A percentile compares a stretch with the other conserved stretches of the same genome.
Evolutionary conservation across 2,329 filamentous ascomycete species (phyloP).

Genomic region (Scytalidium lignicola): DNA sequence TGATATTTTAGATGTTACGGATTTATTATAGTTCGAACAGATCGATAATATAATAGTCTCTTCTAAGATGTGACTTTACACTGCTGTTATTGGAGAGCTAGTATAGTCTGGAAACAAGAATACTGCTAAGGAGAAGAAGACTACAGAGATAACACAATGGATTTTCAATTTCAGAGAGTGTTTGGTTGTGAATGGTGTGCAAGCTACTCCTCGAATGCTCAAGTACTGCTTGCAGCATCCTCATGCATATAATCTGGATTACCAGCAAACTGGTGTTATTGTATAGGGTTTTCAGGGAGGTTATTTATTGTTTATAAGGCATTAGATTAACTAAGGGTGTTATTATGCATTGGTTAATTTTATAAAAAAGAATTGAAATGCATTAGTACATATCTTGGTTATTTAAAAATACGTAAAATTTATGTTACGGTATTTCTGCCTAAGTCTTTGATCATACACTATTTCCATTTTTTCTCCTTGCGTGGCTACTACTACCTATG

Average conservation of each 20-base stretch:
- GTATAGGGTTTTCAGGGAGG: no score
- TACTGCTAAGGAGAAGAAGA: slow-evolving; percentile 59
- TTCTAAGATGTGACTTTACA: slow-evolving; percentile 68
- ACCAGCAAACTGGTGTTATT: slow-evolving; percentile 37
- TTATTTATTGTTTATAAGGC: no score
- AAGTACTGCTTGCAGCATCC: slow-evolving; percentile 55
- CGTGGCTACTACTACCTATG: neutral
- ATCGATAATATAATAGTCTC: slow-evolving; percentile 71
- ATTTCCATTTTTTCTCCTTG: no score
- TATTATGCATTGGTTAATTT: no score
- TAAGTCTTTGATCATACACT: no score
- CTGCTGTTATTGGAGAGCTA: slow-evolving; percentile 66
- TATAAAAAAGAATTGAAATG: no score
- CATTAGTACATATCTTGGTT: no score
- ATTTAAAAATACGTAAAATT: no score
- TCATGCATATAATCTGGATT: slow-evolving; percentile 50
- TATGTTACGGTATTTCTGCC: no score
- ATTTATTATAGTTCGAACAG: slow-evolving; percentile 75
- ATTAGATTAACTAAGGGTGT: no score
- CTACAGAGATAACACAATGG: slow-evolving; percentile 48
- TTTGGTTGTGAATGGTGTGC: slow-evolving; percentile 47
- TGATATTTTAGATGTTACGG: slow-evolving; percentile 72
- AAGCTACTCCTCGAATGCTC: slow-evolving; percentile 45
- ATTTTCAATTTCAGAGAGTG: slow-evolving; percentile 57
- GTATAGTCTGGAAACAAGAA: slow-evolving; percentile 71